phyloP scores from a whole-genome alignment of 179 eudicot genomes.

The Monotropa hypopitys region DNA sequence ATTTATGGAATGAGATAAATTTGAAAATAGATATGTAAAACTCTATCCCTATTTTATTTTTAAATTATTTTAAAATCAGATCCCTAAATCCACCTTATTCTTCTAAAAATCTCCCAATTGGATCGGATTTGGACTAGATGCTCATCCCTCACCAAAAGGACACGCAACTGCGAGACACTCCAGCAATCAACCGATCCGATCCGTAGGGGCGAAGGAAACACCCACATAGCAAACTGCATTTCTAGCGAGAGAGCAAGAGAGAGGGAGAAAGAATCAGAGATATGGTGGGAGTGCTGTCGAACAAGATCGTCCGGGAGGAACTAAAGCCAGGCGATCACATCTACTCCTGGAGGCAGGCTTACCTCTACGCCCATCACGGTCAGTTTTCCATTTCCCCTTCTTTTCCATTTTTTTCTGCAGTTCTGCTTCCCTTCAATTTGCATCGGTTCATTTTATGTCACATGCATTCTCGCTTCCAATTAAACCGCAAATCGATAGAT shows the following conservation, averaged over 20 bases:
- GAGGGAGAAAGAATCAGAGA: background rate
- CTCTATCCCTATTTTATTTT: too few relatives aligned
- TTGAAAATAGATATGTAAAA: too few relatives aligned
- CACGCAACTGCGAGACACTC: background rate
- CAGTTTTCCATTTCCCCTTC: too few relatives aligned
- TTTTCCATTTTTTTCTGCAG: background rate
- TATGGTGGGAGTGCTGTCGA: slow-evolving; percentile 12
- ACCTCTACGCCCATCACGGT: slow-evolving; percentile 15
- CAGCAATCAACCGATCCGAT: background rate
- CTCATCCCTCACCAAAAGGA: too few relatives aligned
- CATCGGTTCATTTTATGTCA: background rate
- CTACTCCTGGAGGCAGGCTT: slow-evolving; percentile 14
- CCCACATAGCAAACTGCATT: background rate
- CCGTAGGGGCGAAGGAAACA: background rate
- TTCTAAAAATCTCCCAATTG: too few relatives aligned
- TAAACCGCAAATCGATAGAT: background rate
- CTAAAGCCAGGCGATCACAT: slow-evolving; percentile 15
- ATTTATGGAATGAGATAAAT: too few relatives aligned
- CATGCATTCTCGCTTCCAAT: background rate
- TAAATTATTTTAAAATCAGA: too few relatives aligned
- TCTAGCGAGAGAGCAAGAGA: background rate
- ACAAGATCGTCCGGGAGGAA: slow-evolving; percentile 10
- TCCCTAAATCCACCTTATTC: too few relatives aligned
- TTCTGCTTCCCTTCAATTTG: background rate
- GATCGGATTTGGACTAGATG: too few relatives aligned